These are phyloP conservation scores for Hericium rajendrae DNA, from an alignment of 768 basidiomycete species.

Conservation along the genomic window DNA sequence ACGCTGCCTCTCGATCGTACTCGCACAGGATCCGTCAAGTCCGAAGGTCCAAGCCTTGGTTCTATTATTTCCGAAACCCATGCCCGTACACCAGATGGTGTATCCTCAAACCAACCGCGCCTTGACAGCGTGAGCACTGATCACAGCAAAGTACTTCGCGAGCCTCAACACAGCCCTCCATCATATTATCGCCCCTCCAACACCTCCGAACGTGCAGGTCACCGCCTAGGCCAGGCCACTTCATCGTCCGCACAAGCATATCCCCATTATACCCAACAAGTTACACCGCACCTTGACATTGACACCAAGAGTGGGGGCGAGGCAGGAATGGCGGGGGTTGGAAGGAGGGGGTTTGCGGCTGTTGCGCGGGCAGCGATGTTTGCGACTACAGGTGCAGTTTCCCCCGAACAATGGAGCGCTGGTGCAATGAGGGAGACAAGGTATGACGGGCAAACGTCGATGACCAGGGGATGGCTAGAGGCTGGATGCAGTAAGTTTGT, in stretches of 20 bases:
- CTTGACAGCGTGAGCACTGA: neutral
- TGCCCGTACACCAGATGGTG: neutral
- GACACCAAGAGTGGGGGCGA: constrained; percentile 69
- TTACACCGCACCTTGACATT: constrained; percentile 26
- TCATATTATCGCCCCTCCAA: neutral
- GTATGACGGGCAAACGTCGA: too few species aligned
- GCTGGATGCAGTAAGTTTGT: too few species aligned
- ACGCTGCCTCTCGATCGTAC: neutral
- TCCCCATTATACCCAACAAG: constrained; percentile 3
- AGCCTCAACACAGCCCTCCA: neutral
- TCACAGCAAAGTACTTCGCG: neutral
- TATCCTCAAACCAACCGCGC: neutral
- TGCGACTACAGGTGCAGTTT: neutral
- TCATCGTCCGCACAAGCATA: neutral
- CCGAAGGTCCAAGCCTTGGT: neutral
- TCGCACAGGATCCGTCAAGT: neutral
- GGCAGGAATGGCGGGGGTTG: constrained; percentile 88
- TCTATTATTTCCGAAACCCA: neutral
- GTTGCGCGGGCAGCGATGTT: constrained; percentile 58
- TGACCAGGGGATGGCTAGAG: too few species aligned
- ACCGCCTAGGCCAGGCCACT: too few species aligned
- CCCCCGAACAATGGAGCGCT: neutral
- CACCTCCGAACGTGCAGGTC: neutral
- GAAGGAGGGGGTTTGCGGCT: constrained; percentile 72
- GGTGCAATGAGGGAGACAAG: neutral